phyloP scores from a whole-genome alignment of 73 alveolate genomes.

The Paramecium sexaurelia region DNA sequence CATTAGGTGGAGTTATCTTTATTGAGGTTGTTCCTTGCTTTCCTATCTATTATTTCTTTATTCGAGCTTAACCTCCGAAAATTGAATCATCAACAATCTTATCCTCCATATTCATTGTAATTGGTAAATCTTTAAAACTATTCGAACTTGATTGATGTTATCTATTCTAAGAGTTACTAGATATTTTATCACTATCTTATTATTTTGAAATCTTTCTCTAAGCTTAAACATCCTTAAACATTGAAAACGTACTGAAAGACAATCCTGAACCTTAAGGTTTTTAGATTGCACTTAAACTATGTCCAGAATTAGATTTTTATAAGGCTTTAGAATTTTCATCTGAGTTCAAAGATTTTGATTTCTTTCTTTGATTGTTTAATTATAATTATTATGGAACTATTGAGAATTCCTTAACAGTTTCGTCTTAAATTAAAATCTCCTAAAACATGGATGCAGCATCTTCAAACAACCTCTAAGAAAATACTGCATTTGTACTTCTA shows the following conservation, averaged over 20 bases:
- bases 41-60: neutral
- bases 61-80: neutral
- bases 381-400: neutral
- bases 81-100: slow-evolving; percentile 25
- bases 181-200: slow-evolving; percentile 3
- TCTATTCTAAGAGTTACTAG: slow-evolving; percentile 23
- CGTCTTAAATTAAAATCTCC: slow-evolving; percentile 5
- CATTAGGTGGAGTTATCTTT: neutral
- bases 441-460: slow-evolving; percentile 46
- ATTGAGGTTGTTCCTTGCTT: slow-evolving; percentile 2
- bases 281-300: slow-evolving; percentile 12
- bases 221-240: slow-evolving; percentile 6
- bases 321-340: neutral
- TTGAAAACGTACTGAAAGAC: neutral
- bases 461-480: neutral
- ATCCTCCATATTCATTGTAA: slow-evolving; percentile 31
- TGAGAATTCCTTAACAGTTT: neutral
- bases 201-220: slow-evolving; percentile 28
- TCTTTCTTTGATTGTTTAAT: neutral
- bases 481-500: slow-evolving; percentile 26
- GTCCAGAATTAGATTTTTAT: neutral
- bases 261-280: slow-evolving; percentile 9
- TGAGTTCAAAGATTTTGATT: slow-evolving; percentile 17
- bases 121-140: slow-evolving; percentile 32
- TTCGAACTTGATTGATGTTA: slow-evolving; percentile 40